Conservation (phyloP, 2,329 filamentous ascomycete genomes). For the Penicillium verrucosum region DNA sequence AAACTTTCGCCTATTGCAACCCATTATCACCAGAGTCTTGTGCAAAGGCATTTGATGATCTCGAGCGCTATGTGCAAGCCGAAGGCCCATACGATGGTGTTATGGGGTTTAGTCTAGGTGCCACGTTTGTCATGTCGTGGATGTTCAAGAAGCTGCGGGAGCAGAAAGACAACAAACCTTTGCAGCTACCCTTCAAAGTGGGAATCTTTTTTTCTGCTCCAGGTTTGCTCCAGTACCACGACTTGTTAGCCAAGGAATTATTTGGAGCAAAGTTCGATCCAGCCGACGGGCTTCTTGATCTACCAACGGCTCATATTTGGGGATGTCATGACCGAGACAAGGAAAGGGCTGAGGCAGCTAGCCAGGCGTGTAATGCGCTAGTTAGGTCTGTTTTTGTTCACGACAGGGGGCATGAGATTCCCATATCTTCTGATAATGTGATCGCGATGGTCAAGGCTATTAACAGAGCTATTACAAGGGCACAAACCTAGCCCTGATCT, state of each 20-base stretch:
- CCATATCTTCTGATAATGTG: slow-evolving; percentile 4
- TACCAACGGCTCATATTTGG: slow-evolving; percentile 21
- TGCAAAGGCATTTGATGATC: neutral
- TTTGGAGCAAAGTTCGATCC: neutral
- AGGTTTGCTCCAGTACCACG: slow-evolving; percentile 3
- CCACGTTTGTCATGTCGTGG: slow-evolving; percentile 19
- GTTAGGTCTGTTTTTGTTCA: slow-evolving; percentile 14
- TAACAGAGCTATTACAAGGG: slow-evolving; percentile 4
- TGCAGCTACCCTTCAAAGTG: slow-evolving; percentile 21
- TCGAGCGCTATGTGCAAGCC: slow-evolving; percentile 18
- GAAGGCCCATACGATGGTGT: slow-evolving; percentile 31
- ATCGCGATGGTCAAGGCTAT: slow-evolving; percentile 8
- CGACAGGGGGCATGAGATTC: slow-evolving; percentile 13
- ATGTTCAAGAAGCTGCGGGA: slow-evolving; percentile 11
- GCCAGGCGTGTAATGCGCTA: slow-evolving; percentile 6
- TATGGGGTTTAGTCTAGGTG: slow-evolving; percentile 28
- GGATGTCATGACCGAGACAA: slow-evolving; percentile 5
- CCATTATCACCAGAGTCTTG: neutral
- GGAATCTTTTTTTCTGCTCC: slow-evolving; percentile 23
- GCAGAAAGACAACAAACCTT: neutral
- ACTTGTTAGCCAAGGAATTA: neutral
- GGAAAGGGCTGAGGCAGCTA: neutral
- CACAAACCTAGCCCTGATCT: neutral
- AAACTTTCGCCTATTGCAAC: neutral
- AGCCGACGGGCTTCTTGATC: neutral